A percentile compares a stretch with the other conserved stretches of the same genome.
These are phyloP conservation scores for Dacryopinax primogenitus DNA, from an alignment of 768 basidiomycete genomes.

Conservation along the genomic window DNA sequence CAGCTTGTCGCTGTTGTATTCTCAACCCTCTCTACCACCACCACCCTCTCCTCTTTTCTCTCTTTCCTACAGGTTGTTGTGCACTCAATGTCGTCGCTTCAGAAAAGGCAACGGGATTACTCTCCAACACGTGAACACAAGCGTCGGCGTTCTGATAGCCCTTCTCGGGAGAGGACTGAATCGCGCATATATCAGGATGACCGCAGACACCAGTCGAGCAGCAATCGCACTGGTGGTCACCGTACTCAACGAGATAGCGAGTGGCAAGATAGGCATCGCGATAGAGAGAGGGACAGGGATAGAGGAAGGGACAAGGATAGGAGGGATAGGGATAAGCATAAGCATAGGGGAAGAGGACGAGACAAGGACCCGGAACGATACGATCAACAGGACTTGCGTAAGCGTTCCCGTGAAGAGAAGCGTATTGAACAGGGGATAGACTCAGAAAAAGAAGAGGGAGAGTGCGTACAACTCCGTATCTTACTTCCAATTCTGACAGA, in stretches of 20 bases:
- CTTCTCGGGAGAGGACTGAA: neutral
- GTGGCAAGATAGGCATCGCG: neutral
- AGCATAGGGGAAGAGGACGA: constrained; percentile 8
- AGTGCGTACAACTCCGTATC: constrained; percentile 49
- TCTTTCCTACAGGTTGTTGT: too few relatives aligned
- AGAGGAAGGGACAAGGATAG: neutral
- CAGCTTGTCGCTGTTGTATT: neutral
- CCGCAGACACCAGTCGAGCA: constrained; percentile 14
- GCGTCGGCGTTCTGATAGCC: neutral
- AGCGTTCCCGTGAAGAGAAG: too few relatives aligned
- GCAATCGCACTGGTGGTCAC: constrained; percentile 5
- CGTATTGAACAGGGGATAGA: constrained; percentile 25
- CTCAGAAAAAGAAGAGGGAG: constrained; percentile 78
- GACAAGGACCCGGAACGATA: neutral
- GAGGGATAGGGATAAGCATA: constrained; percentile 5
- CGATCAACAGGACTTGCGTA: neutral
- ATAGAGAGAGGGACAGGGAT: constrained; percentile 12
- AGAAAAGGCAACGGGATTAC: neutral
- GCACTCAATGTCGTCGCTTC: neutral
- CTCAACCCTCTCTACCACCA: neutral
- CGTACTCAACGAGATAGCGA: constrained; percentile 12
- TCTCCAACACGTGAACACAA: neutral
- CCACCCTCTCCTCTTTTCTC: too few relatives aligned
- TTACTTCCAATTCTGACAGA: constrained; percentile 15
- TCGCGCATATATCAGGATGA: neutral